Base-by-base conservation (phyloP, 2,329 filamentous ascomycete genomes). In the Pseudogymnoascus pannorum region DNA sequence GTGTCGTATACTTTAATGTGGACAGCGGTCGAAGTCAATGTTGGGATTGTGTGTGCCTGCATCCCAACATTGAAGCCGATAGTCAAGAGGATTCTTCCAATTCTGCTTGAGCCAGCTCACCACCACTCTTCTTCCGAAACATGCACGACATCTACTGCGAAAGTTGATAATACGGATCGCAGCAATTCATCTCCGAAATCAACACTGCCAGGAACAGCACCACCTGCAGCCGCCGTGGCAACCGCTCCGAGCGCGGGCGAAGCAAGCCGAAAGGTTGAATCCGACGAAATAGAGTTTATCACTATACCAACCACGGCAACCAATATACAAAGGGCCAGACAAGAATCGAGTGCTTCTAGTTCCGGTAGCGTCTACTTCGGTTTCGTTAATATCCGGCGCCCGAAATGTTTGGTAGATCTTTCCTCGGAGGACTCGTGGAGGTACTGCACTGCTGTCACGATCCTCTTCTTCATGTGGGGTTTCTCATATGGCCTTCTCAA, bases 31-130 rank as follows among this genome's bases (percentile, higher is more conserved):
- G 92, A 96, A 73, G 90, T 96, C 72, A 93, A 95, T 65, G 79
- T 94, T 1, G 91, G 90, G 20, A 91, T 96, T 68, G 87, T 90
- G 65, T 94, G 90, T 70, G 91, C 88, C 44, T 96, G 91, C 68
- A 88, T 96, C 9, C 92, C 92, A 9, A 92, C 88, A 0, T 76
- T 96, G 63, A 96, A 96, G 71, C 92, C 92, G 1, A 77, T 96
- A 12, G 86, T 92, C 59, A 82, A 89, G 64, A 26, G 31, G 20
- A 58, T 58, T 58, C 66, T 68, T 60, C 66, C 67, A 22, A 59
- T 12, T 11, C 18, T 66, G 11, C 59, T 65, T 12, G 35, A 29
- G 24, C 16, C 38, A 7, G 20, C 38, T 42, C 38, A 9, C 38
- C 38, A 12, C 38, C 48, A 54, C 29, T 54, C 48, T 33, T 29